Base-by-base conservation (phyloP, 345 rosid genomes). In the Pistacia vera region DNA sequence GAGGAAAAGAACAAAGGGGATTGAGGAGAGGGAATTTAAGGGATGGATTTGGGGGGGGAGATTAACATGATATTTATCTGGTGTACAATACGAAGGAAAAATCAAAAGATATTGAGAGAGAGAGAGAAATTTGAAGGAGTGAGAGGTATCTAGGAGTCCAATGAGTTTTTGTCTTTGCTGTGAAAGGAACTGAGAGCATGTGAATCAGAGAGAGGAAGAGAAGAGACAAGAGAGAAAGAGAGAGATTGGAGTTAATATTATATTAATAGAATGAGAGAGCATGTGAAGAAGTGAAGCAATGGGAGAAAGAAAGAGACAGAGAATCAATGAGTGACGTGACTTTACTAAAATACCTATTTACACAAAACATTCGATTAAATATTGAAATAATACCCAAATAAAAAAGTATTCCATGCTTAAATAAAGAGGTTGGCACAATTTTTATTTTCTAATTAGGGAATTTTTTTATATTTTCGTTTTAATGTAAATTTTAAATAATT, bases 131-230 rank as follows among this genome's bases (percentile, higher is more conserved):
- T 4, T 6, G 56, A 52, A 16, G 3, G 61, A 69, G 66, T 73
- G 67, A 56, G 69, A 77, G 66, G 77, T 46, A 41, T 63, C 75
- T 60, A 63, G 72, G 83, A 68, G 80, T 84, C 84, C 83, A 79
- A 70, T 81, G 83, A 74, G 78, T 51, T 75, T 84, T 85, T 81
- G 90, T 86, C 85, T 83, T 73, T 30, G 83, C 56, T 81, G 76
- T 82, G 78, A 74, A 73, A 75, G 56, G 64, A 54, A 13, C 54
- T 60, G 46, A 68, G 71, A 68, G 63, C 83, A 70, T 73, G 80
- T 64, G 78, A 80, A 48, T 11, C 2, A 22, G 20, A 66, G 60
- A 73, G 74, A 41, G 6, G 46, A 41, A 41, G 46, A 41, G 46
- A 41, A 74, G 68, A 22, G 25, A 22, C 25, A 22, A 22, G 25